Conservation (phyloP, 345 rosid genomes). For the Salix suchowensis region DNA sequence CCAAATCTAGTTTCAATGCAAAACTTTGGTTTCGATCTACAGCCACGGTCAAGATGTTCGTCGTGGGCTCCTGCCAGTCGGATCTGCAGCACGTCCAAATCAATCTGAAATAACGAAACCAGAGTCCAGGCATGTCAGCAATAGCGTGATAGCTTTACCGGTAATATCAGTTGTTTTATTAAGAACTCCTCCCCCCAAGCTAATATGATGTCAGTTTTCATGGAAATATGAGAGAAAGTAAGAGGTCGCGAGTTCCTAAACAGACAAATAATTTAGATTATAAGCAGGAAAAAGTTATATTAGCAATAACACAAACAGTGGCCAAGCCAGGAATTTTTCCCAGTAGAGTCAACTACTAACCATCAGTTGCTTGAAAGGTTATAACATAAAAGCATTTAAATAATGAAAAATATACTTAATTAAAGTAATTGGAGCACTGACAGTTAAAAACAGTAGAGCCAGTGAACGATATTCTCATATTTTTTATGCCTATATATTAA, state of each 20-base stretch:
- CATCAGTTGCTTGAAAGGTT: no score
- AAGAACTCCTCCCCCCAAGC: not conserved
- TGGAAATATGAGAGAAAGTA: not conserved
- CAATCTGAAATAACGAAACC: slow-evolving; percentile 39
- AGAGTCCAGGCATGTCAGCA: not conserved
- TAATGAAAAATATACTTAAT: no score
- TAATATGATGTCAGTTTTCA: not conserved
- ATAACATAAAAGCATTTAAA: no score
- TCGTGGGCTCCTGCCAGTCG: slow-evolving; percentile 60
- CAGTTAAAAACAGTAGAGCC: no score
- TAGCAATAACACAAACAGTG: not conserved
- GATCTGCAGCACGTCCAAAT: slow-evolving; percentile 40
- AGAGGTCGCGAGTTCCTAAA: not conserved
- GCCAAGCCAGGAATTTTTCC: not conserved
- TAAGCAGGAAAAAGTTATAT: not conserved
- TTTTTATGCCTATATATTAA: no score
- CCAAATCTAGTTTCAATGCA: slow-evolving; percentile 40
- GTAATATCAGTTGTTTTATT: not conserved
- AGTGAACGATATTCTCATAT: no score
- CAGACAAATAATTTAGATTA: no score
- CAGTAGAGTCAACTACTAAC: no score
- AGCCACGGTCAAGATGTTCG: slow-evolving; percentile 71
- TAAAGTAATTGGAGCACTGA: no score
- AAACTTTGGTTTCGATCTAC: slow-evolving; percentile 64
- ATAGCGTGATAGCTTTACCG: not conserved